Evolutionary conservation across 495 filamentous ascomycete species (phyloP).

Genomic region (Tuber melanosporum): DNA sequence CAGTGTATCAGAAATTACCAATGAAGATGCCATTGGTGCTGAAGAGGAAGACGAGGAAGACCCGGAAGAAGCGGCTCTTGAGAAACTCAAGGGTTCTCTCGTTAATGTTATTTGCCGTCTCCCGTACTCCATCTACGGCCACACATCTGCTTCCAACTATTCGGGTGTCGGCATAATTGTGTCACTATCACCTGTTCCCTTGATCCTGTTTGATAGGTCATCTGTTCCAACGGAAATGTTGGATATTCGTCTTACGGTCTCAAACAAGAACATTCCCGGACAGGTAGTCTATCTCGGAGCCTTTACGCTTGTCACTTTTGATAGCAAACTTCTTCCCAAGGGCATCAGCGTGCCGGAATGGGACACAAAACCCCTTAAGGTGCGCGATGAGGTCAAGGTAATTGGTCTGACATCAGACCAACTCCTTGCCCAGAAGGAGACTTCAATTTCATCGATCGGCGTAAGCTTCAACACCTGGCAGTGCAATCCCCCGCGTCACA

Average conservation of each 20-base stretch:
- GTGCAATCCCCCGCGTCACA: constrained; percentile 41
- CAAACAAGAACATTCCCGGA: constrained; percentile 41
- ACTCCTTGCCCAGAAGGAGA: constrained; percentile 39
- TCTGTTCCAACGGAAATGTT: constrained; percentile 42
- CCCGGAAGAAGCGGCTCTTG: constrained; percentile 35
- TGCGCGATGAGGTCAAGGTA: constrained; percentile 41
- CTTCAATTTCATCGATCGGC: constrained; percentile 39
- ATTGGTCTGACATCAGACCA: constrained; percentile 39
- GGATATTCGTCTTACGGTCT: constrained; percentile 41
- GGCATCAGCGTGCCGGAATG: constrained; percentile 39
- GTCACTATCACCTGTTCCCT: constrained; percentile 37
- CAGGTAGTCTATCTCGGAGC: constrained; percentile 39
- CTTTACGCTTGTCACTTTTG: constrained; percentile 41
- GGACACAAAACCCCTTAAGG: constrained; percentile 41
- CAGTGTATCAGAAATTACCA: neutral
- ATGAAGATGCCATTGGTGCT: constrained; percentile 17
- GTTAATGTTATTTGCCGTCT: constrained; percentile 42
- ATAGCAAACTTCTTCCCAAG: constrained; percentile 32
- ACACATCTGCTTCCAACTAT: constrained; percentile 41
- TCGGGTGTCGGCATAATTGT: constrained; percentile 41
- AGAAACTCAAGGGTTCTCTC: constrained; percentile 35
- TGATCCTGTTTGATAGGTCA: constrained; percentile 40
- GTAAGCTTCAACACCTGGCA: constrained; percentile 43
- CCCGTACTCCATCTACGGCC: constrained; percentile 41
- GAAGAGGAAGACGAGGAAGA: constrained; percentile 40